Conservation (phyloP, 495 filamentous ascomycete species). For the Aspergillus saccharolyticus region DNA sequence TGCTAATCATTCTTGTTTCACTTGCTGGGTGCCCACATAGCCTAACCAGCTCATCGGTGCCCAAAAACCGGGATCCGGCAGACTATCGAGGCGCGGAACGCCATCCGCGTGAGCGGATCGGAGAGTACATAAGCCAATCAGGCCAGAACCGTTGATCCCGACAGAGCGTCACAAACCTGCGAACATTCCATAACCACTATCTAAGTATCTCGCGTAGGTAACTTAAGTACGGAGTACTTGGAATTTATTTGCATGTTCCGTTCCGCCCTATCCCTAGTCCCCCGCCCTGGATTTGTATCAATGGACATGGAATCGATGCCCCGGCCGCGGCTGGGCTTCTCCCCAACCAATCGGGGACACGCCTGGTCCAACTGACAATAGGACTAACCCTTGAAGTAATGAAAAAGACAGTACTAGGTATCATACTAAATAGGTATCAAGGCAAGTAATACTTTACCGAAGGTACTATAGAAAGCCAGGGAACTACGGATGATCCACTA, state of each 20-base stretch:
- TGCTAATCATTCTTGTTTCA: not conserved
- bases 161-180: constrained; percentile 5
- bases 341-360: not conserved
- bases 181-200: not conserved
- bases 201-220: no score
- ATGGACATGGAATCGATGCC: not conserved
- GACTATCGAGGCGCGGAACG: constrained; percentile 1
- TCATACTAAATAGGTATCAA: no score
- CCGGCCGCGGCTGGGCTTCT: not conserved
- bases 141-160: constrained; percentile 5
- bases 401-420: no score
- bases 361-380: not conserved
- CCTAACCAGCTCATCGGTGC: constrained; percentile 5
- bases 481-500: no score
- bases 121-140: constrained; percentile 6
- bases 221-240: no score
- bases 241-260: no score
- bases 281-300: not conserved
- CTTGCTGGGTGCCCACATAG: not conserved
- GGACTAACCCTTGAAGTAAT: not conserved
- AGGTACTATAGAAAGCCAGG: no score
- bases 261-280: not conserved
- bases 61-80: constrained; percentile 2
- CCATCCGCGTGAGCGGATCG: constrained; percentile 5
- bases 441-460: no score